Evolutionary conservation across 2,329 filamentous ascomycete species (phyloP).

Genomic region (Talaromyces amestolkiae): DNA sequence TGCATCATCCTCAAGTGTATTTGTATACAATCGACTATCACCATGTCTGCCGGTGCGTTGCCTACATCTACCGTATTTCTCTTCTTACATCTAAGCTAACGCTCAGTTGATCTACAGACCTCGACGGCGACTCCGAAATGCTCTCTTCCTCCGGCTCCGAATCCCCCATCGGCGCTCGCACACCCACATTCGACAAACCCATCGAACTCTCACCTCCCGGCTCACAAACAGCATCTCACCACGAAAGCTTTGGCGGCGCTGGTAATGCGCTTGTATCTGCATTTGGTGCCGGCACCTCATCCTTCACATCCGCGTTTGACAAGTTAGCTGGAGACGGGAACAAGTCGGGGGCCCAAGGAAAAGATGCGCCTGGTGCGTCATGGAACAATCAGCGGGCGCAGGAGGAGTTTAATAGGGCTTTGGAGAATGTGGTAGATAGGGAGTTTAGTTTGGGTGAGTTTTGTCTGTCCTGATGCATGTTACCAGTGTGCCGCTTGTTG

Average conservation of each 20-base stretch:
- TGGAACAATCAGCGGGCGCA: constrained; percentile 58
- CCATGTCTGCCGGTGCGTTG: constrained; percentile 20
- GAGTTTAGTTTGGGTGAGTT: constrained; percentile 50
- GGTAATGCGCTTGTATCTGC: constrained; percentile 4
- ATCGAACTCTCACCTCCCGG: constrained; percentile 56
- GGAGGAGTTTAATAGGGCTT: constrained; percentile 54
- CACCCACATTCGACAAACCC: constrained; percentile 32
- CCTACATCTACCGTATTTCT: constrained; percentile 13
- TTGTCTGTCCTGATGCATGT: neutral
- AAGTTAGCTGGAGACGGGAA: constrained; percentile 6
- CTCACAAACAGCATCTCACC: constrained; percentile 43
- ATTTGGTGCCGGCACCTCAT: neutral
- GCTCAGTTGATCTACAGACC: constrained; percentile 36
- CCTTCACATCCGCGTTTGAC: constrained; percentile 16
- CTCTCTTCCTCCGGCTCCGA: constrained; percentile 46
- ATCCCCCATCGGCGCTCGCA: constrained; percentile 40
- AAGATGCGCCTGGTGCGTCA: constrained; percentile 48
- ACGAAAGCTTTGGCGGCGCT: constrained; percentile 12
- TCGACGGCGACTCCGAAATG: constrained; percentile 58
- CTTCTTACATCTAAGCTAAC: neutral
- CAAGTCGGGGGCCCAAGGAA: constrained; percentile 24
- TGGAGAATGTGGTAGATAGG: constrained; percentile 52
- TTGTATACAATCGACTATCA: neutral
- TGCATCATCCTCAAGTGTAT: neutral
- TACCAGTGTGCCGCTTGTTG: neutral